phyloP scores from a whole-genome alignment of 2,329 filamentous ascomycete genomes.

The Diaporthe aspalathi region DNA sequence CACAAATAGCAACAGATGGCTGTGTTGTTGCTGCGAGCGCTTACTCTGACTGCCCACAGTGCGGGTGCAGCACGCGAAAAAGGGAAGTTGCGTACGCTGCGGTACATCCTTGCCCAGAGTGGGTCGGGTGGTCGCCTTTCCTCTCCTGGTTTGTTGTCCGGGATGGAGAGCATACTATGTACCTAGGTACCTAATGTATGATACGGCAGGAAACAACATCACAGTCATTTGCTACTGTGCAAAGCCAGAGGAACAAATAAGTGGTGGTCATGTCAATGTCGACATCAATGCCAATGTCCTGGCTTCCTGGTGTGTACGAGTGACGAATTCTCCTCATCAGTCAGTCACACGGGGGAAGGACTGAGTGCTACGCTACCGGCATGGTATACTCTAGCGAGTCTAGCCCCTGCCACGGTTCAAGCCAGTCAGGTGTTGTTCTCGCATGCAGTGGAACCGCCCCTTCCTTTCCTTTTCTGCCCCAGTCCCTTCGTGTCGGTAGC shows the following conservation, averaged over 20 bases:
- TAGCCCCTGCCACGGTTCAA: neutral
- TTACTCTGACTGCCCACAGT: neutral
- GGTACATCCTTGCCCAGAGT: no score
- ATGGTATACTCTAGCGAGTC: neutral
- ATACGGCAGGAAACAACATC: neutral
- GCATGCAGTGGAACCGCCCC: neutral
- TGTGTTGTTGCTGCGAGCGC: slow-evolving; percentile 4
- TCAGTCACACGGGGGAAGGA: neutral
- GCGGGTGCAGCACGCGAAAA: no score
- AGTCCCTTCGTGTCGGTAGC: slow-evolving; percentile 21
- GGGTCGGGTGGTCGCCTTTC: neutral
- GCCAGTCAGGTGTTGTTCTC: slow-evolving; percentile 24
- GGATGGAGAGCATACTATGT: no score
- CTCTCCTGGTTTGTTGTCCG: slow-evolving; percentile 1
- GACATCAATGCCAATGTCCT: no score
- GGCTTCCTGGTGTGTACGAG: neutral
- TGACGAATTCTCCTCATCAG: neutral
- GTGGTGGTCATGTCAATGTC: no score
- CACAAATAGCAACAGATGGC: slow-evolving; percentile 24
- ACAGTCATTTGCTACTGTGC: no score
- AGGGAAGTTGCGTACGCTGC: no score
- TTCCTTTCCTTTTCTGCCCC: slow-evolving; percentile 8
- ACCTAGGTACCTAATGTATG: no score
- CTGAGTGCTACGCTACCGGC: slow-evolving; percentile 1
- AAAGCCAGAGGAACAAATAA: neutral